Percentiles rank a stretch among this genome's conserved stretches.
phyloP scores from a whole-genome alignment of 371 early-diverging fungal species.

The Mycotypha africana region DNA sequence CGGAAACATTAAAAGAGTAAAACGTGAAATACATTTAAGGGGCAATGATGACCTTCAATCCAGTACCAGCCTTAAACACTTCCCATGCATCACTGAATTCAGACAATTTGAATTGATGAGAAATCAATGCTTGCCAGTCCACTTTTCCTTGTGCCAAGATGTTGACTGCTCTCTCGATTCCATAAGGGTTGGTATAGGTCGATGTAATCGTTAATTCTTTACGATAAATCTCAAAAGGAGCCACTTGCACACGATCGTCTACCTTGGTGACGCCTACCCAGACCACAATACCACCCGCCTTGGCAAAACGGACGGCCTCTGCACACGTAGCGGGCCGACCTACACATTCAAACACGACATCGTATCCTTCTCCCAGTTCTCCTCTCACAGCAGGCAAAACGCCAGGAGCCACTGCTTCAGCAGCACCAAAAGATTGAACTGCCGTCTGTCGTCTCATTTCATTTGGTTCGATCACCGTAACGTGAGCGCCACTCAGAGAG shows the following conservation, averaged over 20 bases:
- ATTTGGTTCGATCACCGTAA: conserved; percentile 45
- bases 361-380: conserved; percentile 39
- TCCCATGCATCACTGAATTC: conserved; percentile 52
- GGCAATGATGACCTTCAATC: conserved; percentile 48
- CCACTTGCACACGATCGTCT: conserved; percentile 35
- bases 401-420: conserved; percentile 24
- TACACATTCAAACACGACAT: conserved; percentile 56
- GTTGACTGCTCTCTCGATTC: conserved; percentile 52
- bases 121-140: conserved; percentile 38
- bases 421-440: conserved; percentile 31
- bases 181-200: conserved; percentile 52
- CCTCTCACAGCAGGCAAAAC: conserved; percentile 34
- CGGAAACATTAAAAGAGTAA: no score
- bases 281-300: conserved; percentile 46
- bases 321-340: conserved; percentile 45
- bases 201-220: conserved; percentile 54
- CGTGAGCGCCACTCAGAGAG: conserved; percentile 34
- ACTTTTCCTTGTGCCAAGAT: conserved; percentile 39
- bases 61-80: conserved; percentile 38
- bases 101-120: conserved; percentile 41
- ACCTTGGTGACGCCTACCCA: conserved; percentile 58
- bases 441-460: conserved; percentile 39
- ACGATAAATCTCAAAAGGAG: conserved; percentile 51
- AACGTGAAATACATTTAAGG: no score
- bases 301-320: conserved; percentile 39